Evolutionary conservation across 2,329 filamentous ascomycete genomes (phyloP).

Genomic region (Trichoderma aggressivum): DNA sequence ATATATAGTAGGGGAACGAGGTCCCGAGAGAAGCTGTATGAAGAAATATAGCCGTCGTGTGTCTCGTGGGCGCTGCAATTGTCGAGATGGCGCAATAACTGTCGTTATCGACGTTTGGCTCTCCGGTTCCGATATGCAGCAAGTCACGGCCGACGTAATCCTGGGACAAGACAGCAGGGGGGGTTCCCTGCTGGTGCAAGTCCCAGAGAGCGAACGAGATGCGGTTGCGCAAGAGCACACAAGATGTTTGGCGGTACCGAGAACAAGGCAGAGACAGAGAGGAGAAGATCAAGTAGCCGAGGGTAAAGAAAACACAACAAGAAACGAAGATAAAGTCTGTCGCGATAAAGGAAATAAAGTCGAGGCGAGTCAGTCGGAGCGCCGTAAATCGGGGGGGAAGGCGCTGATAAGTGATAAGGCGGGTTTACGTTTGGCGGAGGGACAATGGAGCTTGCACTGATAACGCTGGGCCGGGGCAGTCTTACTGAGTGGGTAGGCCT

Average conservation of each 20-base stretch:
- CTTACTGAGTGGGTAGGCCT: neutral
- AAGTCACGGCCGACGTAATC: neutral
- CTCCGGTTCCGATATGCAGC: neutral
- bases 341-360: neutral
- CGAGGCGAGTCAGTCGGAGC: constrained; percentile 14
- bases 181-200: constrained; percentile 3
- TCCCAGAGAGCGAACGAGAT: neutral
- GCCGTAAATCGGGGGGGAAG: constrained; percentile 16
- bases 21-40: neutral
- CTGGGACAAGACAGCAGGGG: neutral
- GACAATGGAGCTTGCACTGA: constrained; percentile 7
- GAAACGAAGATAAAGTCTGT: neutral
- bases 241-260: neutral
- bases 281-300: neutral
- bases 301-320: neutral
- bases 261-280: neutral
- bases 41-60: neutral
- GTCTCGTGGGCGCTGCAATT: neutral
- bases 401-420: constrained; percentile 18
- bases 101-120: constrained; percentile 17
- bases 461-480: neutral
- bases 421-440: neutral
- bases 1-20: neutral
- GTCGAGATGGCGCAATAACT: constrained; percentile 18
- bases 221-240: neutral